Evolutionary conservation across 148 eudicot species (phyloP), one percentile per base, ranked within the genome.

Genomic region (Camellia japonica): DNA sequence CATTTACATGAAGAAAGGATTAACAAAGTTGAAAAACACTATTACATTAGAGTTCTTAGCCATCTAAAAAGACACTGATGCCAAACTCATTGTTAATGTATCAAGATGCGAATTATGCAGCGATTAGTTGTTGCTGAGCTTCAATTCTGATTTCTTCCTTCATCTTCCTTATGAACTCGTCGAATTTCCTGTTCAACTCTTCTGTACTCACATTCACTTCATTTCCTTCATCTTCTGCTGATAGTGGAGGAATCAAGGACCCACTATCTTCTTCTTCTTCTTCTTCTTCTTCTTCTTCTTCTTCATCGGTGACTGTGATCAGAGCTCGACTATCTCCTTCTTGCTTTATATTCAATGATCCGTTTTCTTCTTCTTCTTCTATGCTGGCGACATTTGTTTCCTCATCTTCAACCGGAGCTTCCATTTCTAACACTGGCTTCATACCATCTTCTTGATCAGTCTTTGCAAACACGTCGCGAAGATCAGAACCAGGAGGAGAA

Each of bases 131-230:
- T 62, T 74, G 75, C 54, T 76, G 84, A 52, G 86, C 83, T 83
- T 77, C 85, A 73, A 81, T 76, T 15, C 70, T 65, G 63, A 87
- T 76, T 65, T 85, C 86, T 85, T 83, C 82, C 76, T 83, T 87
- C 88, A 85, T 87, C 78, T 87, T 87, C 80, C 86, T 83, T n/a
- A 85, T 87, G 64, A 87, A 87, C 67, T 87, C 90, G 0, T 87
- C 90, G 59, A 85, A 74, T 83, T 81, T 87, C 65, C 79, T 81
- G 70, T 87, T 87, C 81, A 87, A 46, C 66, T 87, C 88, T 54
- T 87, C 90, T 56, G 86, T 83, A 55, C 67, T 81, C 68, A 62
- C 58, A 23, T 69, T 38, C 69, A 61, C 49, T 78, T 74, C 63
- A 38, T 56, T 6, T 30, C 61, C 80, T 67, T 41, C 73, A 15